Percentiles rank a stretch among this genome's conserved stretches.
Conservation (phyloP, 2,329 filamentous ascomycete genomes). For the Talaromyces sp. region DNA sequence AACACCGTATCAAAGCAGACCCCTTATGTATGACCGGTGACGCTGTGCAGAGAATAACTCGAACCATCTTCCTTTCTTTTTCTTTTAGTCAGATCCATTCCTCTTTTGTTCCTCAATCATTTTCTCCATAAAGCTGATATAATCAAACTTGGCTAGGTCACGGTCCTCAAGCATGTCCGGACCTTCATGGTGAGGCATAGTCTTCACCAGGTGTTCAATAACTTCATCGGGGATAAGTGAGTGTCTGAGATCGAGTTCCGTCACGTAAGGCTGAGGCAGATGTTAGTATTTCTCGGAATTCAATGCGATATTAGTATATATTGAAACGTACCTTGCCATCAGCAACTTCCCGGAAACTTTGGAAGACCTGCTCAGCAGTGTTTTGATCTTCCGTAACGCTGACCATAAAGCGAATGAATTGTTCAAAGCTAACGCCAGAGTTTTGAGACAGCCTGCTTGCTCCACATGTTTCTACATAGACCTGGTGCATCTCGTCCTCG, state of each 20-base stretch:
- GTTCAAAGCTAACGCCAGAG: conserved; percentile 85
- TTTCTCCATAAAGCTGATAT: conserved; percentile 95
- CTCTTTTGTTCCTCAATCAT: conserved; percentile 59
- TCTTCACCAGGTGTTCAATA: conserved; percentile 85
- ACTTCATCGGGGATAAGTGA: conserved; percentile 95
- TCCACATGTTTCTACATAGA: conserved; percentile 83
- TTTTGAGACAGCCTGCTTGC: conserved; percentile 59
- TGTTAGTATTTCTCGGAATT: conserved; percentile 4
- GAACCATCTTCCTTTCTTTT: conserved; percentile 13
- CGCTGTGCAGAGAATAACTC: conserved; percentile 22
- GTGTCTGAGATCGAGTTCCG: conserved; percentile 93
- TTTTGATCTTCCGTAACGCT: conserved; percentile 99
- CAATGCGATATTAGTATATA: no score
- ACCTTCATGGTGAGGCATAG: conserved; percentile 82
- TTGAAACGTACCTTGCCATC: conserved; percentile 74
- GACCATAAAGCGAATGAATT: conserved; percentile 99
- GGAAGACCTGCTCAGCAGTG: conserved; percentile 96
- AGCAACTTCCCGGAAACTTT: conserved; percentile 95
- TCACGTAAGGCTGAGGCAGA: conserved; percentile 75
- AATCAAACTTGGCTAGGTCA: conserved; percentile 86
- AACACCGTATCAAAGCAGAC: conserved; percentile 25
- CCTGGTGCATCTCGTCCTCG: conserved; percentile 96
- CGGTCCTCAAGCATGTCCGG: conserved; percentile 85
- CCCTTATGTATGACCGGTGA: conserved; percentile 23
- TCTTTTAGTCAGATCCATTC: conserved; percentile 27